Percentiles rank a stretch among this genome's conserved stretches.
Evolutionary conservation across 495 filamentous ascomycete genomes (phyloP).

Genomic region (Lasiosphaeria hispida): DNA sequence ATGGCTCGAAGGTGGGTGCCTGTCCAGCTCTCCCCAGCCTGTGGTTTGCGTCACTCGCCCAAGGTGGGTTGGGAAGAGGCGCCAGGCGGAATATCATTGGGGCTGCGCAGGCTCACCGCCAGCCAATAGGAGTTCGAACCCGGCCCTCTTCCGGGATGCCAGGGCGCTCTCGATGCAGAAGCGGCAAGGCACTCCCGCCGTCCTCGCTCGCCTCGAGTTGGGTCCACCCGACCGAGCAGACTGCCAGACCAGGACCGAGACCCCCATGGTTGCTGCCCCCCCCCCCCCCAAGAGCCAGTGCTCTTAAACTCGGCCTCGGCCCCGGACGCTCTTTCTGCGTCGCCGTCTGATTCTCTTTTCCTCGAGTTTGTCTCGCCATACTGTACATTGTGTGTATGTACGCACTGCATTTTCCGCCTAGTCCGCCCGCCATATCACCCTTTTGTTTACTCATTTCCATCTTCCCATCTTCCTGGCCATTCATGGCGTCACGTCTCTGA

Average conservation of each 20-base stretch:
- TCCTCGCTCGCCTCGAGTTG: slow-evolving; percentile 16
- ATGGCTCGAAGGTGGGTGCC: too few species aligned
- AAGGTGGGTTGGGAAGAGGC: slow-evolving; percentile 15
- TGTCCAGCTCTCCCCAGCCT: too few species aligned
- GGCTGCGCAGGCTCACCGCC: slow-evolving; percentile 25
- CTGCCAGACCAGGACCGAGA: neutral
- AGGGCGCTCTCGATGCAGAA: slow-evolving; percentile 28
- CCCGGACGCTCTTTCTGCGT: slow-evolving; percentile 19
- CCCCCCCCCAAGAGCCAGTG: neutral
- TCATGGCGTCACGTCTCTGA: slow-evolving; percentile 5
- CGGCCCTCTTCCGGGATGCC: slow-evolving; percentile 24
- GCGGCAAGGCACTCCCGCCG: slow-evolving; percentile 45
- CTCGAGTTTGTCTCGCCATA: slow-evolving; percentile 6
- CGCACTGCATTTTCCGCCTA: neutral
- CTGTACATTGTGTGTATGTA: neutral
- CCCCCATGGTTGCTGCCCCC: slow-evolving; percentile 6
- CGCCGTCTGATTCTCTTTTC: slow-evolving; percentile 11
- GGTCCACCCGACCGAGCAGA: neutral
- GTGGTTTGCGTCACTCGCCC: neutral
- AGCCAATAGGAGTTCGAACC: slow-evolving; percentile 34
- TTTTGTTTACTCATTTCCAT: too few species aligned
- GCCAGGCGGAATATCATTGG: slow-evolving; percentile 27
- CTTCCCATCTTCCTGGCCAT: neutral
- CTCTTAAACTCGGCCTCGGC: slow-evolving; percentile 19
- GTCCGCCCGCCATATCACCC: neutral